phyloP scores from a whole-genome alignment of 768 basidiomycete genomes.

The Trametes cubensis region DNA sequence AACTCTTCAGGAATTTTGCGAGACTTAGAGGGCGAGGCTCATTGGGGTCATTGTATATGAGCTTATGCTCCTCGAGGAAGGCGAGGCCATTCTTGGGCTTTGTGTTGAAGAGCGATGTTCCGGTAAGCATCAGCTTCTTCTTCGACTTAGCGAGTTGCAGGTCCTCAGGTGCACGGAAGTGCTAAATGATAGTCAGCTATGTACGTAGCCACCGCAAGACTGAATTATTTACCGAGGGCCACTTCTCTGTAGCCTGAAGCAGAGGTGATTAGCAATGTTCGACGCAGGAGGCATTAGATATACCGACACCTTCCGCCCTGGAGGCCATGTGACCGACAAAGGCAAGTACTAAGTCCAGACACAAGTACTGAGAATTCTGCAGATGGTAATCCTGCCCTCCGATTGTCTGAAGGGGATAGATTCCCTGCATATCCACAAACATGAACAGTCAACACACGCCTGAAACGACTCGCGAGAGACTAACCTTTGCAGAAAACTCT shows the following conservation, averaged over 20 bases:
- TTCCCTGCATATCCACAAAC: slow-evolving; percentile 52
- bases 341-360: slow-evolving; percentile 82
- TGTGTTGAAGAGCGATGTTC: slow-evolving; percentile 84
- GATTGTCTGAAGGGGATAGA: slow-evolving; percentile 70
- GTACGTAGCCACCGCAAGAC: background rate
- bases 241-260: slow-evolving; percentile 44
- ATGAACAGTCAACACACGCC: background rate
- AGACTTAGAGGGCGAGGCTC: slow-evolving; percentile 67
- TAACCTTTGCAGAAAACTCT: slow-evolving; percentile 85
- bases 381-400: slow-evolving; percentile 64
- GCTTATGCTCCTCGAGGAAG: slow-evolving; percentile 90
- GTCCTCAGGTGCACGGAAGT: slow-evolving; percentile 55
- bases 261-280: slow-evolving; percentile 2
- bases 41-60: slow-evolving; percentile 68
- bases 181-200: slow-evolving; percentile 39
- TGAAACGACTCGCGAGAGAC: slow-evolving; percentile 10
- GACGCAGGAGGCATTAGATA: background rate
- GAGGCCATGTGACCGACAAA: slow-evolving; percentile 88
- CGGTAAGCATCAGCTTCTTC: slow-evolving; percentile 84
- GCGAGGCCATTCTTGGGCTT: slow-evolving; percentile 91
- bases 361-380: slow-evolving; percentile 81
- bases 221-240: slow-evolving; percentile 59
- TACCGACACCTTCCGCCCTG: slow-evolving; percentile 55
- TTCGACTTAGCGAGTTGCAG: slow-evolving; percentile 74
- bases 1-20: slow-evolving; percentile 84